A percentile compares a stretch with the other conserved stretches of the same genome.
Evolutionary conservation across 163 green algal species (phyloP).

Genomic region (Dunaliella salina): DNA sequence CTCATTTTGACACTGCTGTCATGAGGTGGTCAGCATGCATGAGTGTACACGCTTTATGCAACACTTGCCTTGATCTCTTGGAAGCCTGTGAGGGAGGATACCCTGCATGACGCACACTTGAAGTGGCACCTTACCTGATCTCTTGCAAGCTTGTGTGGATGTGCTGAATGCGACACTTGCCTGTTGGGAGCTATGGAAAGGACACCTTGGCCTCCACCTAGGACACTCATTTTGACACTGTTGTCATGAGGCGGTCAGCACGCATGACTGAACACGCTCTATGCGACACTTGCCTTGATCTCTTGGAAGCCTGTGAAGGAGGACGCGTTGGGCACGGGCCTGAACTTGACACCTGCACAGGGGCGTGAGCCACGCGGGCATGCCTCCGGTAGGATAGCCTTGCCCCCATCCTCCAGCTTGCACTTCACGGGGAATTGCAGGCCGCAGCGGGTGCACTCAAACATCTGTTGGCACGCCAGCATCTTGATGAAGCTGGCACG

Average conservation of each 20-base stretch:
- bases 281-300: constrained; percentile 18
- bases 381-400: constrained; percentile 34
- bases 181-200: too few species aligned
- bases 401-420: constrained; percentile 44
- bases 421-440: constrained; percentile 39
- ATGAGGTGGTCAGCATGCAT: too few species aligned
- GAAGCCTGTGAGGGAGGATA: too few species aligned
- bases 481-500: constrained; percentile 63
- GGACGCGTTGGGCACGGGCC: constrained; percentile 21
- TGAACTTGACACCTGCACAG: constrained; percentile 58
- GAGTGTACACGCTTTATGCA: too few species aligned
- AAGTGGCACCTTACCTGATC: constrained; percentile 11
- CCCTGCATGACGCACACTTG: too few species aligned
- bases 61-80: too few species aligned
- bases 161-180: too few species aligned
- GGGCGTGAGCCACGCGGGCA: constrained; percentile 44
- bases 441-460: constrained; percentile 44
- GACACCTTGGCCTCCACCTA: too few species aligned
- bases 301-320: constrained; percentile 53
- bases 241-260: too few species aligned
- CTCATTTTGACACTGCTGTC: too few species aligned
- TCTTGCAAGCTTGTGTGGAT: constrained; percentile 54
- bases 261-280: too few species aligned
- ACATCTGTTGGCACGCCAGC: constrained; percentile 52
- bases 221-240: too few species aligned